Conservation (phyloP, 257 asterid genomes). For the Anisodus tanguticus region DNA sequence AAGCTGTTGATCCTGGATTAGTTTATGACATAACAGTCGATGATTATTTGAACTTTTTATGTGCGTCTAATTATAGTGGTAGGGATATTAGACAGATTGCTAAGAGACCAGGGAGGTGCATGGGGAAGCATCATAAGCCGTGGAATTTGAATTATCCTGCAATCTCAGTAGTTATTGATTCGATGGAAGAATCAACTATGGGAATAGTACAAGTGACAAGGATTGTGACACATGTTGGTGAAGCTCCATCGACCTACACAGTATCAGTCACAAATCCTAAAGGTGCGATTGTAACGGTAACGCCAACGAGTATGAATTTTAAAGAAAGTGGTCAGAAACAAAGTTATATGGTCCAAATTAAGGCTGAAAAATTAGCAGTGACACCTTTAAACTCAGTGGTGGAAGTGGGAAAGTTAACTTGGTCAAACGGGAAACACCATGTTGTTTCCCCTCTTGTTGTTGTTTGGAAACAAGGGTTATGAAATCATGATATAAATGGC, state of each 20-base stretch:
- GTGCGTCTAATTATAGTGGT: constrained; percentile 59
- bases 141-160: constrained; percentile 89
- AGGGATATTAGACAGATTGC: constrained; percentile 51
- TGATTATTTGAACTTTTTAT: constrained; percentile 70
- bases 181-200: neutral
- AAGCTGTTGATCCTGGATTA: constrained; percentile 78
- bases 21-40: constrained; percentile 58
- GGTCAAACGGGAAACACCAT: constrained; percentile 66
- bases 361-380: constrained; percentile 53
- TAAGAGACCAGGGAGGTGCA: constrained; percentile 46
- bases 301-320: constrained; percentile 57
- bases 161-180: constrained; percentile 54
- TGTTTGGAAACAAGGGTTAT: constrained; percentile 56
- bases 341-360: constrained; percentile 52
- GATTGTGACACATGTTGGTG: constrained; percentile 64
- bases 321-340: constrained; percentile 49
- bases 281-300: constrained; percentile 48
- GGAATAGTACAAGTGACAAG: constrained; percentile 44
- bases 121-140: constrained; percentile 43
- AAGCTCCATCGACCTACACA: constrained; percentile 40
- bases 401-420: constrained; percentile 63
- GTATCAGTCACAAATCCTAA: constrained; percentile 48
- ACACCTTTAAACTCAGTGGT: constrained; percentile 45
- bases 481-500: neutral
- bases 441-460: constrained; percentile 76